Base-by-base conservation (phyloP, 305 asterid species). In the Rubia tinctorum region DNA sequence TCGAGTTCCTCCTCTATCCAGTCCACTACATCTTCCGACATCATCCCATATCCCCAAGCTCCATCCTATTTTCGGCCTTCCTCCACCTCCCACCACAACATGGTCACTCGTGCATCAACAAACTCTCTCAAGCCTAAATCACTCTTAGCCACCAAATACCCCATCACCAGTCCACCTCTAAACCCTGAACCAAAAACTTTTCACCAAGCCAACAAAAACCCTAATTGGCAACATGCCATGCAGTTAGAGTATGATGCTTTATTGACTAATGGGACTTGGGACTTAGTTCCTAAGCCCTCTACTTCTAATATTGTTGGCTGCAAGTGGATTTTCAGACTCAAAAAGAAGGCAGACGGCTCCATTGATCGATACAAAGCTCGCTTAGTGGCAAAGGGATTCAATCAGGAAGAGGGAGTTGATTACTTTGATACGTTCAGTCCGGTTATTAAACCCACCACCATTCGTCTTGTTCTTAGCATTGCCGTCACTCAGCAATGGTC, bases 101-200 rank as follows among this genome's bases (percentile, higher is more conserved):
- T 47, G 55, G 13, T 47, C 55, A 47, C 55, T 1, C 55, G 55
- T 14, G 55, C 55, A 0, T 1, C 7, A 0, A 47, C n/a, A 0
- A 13, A 47, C 15, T 47, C 55, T 2, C n/a, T 47, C 0, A 47
- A 47, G 14, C 55, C n/a, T 0, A 47, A 12, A 14, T 1, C 37
- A 2, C 6, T 34, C 6, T 5, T 34, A 2, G 6, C 37, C 37
- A 34, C 37, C 6, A 34, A 34, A 34, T 34, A 4, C 37, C 37
- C 37, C 37, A 34, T 34, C 4, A 0, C 0, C 0, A 3, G 6
- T 34, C 5, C 3, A 0, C 37, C 37, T 0, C 4, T 34, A 0
- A 1, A 3, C 3, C 0, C 4, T 47, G n/a, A 47, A 13, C 55
- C n/a, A 6, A 17, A 47, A 4, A 12, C n/a, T 6, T 0, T 47